Base-by-base conservation (phyloP, 2,329 filamentous ascomycete genomes). In the Talaromyces sp. region DNA sequence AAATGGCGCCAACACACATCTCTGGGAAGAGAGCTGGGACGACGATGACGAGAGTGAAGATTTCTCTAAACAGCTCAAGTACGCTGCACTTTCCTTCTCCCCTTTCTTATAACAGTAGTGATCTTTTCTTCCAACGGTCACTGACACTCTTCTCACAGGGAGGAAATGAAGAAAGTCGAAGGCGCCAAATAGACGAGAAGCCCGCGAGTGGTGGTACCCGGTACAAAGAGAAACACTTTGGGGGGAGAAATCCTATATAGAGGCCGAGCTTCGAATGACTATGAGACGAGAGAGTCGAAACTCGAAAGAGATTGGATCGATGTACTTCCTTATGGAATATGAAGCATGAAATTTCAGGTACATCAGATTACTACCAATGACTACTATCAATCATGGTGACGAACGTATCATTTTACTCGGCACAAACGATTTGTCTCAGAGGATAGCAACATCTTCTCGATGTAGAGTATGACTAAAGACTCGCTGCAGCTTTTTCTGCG, bases 21-120 rank as follows among this genome's bases (percentile, higher is more conserved):
- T 99, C 63, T 99, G 95, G 95, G 95, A 99, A 81, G 95, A 99
- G 84, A 97, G 93, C 84, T 99, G 95, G 95, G 95, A 99, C 76
- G 95, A 99, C 75, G 94, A 98, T 77, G 95, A 98, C 80, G 95
- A 92, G 70, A 95, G 86, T 73, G 95, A 99, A 76, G 95, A 99
- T 75, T 99, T 99, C 78, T 95, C 93, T 13, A 87, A 91, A 74
- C 94, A 98, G 83, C 82, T 99, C 75, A 96, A 92, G 94, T 97
- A 79, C 70, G 90, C 83, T 62, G 33, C 41, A 57, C n/a, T 48
- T 43, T 48, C 33, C 22, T 48, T 52, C 65, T 47, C 13, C 60
- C 19, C 61, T 52, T 11, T 14, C 41, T 52, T 37, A 10, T 37
- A 3, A 37, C 35, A 37, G 35, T 3, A 37, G 13, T 31, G 27